These are phyloP conservation scores for Scenedesmus sp. DNA, from an alignment of 163 green algal species.

Conservation along the genomic window DNA sequence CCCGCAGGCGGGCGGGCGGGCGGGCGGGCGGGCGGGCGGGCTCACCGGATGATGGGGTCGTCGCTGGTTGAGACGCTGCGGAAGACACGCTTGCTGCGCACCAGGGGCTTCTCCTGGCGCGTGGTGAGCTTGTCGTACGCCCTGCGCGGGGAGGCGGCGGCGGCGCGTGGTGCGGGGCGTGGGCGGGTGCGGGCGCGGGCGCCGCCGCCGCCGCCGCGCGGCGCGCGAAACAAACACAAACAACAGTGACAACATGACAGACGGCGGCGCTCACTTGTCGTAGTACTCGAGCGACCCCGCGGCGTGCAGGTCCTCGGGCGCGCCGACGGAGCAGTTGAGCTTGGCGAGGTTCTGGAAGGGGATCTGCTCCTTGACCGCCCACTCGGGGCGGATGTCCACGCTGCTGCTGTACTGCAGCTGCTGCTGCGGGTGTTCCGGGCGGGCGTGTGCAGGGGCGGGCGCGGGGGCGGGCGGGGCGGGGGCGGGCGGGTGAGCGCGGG, in stretches of 20 bases:
- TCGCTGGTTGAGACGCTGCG: constrained; percentile 84
- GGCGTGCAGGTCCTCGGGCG: constrained; percentile 74
- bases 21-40: background rate
- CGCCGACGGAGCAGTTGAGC: constrained; percentile 75
- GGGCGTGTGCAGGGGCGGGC: no score
- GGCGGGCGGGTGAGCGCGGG: no score
- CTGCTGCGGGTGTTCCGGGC: no score
- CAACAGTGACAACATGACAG: no score
- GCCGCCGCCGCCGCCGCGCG: no score
- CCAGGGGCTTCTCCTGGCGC: constrained; percentile 74
- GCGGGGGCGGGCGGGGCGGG: no score
- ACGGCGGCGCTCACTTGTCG: constrained; percentile 68
- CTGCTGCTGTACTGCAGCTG: constrained; percentile 75
- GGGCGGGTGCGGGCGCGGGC: background rate
- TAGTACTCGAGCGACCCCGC: constrained; percentile 82
- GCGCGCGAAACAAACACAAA: no score
- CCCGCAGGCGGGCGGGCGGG: background rate
- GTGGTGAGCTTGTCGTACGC: constrained; percentile 90
- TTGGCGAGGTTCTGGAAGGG: constrained; percentile 86
- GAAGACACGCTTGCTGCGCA: constrained; percentile 80
- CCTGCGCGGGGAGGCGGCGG: constrained; percentile 11
- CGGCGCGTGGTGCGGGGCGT: background rate
- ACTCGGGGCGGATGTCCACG: constrained; percentile 95
- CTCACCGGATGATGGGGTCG: constrained; percentile 86
- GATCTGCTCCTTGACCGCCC: constrained; percentile 96